These are phyloP conservation scores for Polytolypa hystricis DNA, from an alignment of 2,329 filamentous ascomycete genomes.

Conservation along the genomic window DNA sequence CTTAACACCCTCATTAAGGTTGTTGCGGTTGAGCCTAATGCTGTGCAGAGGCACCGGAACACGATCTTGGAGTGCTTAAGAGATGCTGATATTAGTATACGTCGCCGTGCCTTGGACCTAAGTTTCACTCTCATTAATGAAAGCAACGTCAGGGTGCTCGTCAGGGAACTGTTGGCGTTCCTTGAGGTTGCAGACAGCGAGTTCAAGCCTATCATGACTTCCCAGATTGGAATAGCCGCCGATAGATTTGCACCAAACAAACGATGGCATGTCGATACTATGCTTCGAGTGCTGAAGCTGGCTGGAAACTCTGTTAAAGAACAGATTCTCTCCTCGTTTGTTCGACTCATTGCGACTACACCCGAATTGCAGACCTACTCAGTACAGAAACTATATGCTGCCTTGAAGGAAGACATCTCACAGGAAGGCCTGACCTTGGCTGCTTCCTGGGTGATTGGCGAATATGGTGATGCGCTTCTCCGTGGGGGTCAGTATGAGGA, in stretches of 20 bases:
- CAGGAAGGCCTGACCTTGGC: constrained; percentile 91
- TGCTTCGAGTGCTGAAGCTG: constrained; percentile 83
- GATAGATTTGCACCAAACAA: constrained; percentile 95
- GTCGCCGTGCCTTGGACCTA: constrained; percentile 85
- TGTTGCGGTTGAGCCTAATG: constrained; percentile 93
- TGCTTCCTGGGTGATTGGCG: constrained; percentile 93
- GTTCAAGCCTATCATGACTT: constrained; percentile 98
- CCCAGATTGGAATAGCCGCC: constrained; percentile 92
- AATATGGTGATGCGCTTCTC: constrained; percentile 86
- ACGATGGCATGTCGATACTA: constrained; percentile 96
- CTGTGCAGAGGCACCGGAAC: constrained; percentile 91
- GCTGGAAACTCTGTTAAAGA: constrained; percentile 97
- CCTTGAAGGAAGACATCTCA: constrained; percentile 90
- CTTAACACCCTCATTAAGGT: constrained; percentile 97
- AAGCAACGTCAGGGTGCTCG: constrained; percentile 83
- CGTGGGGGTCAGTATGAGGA: constrained; percentile 86
- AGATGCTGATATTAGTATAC: constrained; percentile 96
- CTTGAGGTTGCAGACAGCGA: constrained; percentile 95
- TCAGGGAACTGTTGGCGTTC: constrained; percentile 87
- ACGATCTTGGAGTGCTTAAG: constrained; percentile 93
- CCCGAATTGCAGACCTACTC: constrained; percentile 93
- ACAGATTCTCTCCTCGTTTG: constrained; percentile 92
- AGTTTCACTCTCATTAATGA: constrained; percentile 99
- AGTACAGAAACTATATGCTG: constrained; percentile 84
- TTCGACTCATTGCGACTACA: constrained; percentile 87